Base-by-base conservation (phyloP, 495 filamentous ascomycete genomes). In the Podospora conica region DNA sequence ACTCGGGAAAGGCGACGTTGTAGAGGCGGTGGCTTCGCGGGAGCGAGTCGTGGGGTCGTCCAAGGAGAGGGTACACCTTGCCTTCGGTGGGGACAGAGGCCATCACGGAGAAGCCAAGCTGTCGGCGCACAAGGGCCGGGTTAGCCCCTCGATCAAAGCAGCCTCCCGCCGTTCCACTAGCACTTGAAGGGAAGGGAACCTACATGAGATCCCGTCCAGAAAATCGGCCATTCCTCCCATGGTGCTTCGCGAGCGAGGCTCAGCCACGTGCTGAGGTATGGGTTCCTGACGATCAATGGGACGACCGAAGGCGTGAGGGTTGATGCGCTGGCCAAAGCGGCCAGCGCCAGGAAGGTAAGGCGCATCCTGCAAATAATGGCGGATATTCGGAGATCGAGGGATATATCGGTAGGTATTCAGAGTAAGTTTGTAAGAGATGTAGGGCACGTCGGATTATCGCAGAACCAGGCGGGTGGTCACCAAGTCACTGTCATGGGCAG, bases 191-290 rank as follows among this genome's bases (percentile, higher is more conserved):
- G 15, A 20, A 9, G 7, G 27, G 9, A 29, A 64, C 76, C 29
- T 71, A 78, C 79, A 71, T 85, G 86, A 72, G 89, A 84, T 21
- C 94, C 93, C 15, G 91, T 96, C 82, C 89, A 98, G 75, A 98
- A 98, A 67, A 96, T 96, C 27, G 93, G 94, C 93, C 94, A 98
- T 74, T 86, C 86, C 33, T 86, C 83, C 93, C 94, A 98, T n/a
- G 94, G 94, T 21, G 80, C 81, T 15, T 90, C 86, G 58, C 94
- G 85, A 33, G 92, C 91, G 79, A 89, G 84, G 11, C 83, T 83
- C 60, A 96, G 76, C 92, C 93, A 97, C 12, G 92, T 90, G 70
- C 91, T 96, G 53, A 97, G 80, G 75, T 98, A 98, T 20, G 94
- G 94, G 72, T 91, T 97, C 27, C 94, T 88, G 31, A 98, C 93